Evolutionary conservation across 2,329 filamentous ascomycete species (phyloP), one percentile per base, ranked within the genome.

Genomic region (Dactylellina sp.): DNA sequence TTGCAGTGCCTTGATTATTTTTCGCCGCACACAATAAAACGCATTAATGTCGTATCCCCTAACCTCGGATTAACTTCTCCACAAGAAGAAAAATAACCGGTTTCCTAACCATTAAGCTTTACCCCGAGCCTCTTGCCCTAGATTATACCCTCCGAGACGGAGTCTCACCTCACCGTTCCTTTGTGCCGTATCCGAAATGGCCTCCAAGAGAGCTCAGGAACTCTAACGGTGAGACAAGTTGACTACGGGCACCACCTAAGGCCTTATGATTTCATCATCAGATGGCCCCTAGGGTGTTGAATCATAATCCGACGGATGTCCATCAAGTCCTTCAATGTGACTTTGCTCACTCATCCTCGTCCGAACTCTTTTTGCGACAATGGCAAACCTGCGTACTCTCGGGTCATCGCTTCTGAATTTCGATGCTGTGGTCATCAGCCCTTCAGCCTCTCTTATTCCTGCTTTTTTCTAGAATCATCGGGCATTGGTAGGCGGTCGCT

Each of bases 181-280:
- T 16, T 24, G 35, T 53, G 68, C 68, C 62, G 61, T 49, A 66
- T 59, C 70, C 61, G 61, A 66, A 64, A 65, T 52, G 16, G 61
- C 53, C 37, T 53, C 53, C 22, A 16, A 50, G 60, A 57, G 61
- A 66, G 61, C 61, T 74, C 61, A 46, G 62, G 61, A 64, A 74
- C 56, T 57, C 57, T 66, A 62, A 55, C 52, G 55, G 61, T 66
- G 49, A 72, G 60, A 65, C 68, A n/a, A n/a, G n/a, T n/a, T n/a
- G n/a, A n/a, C n/a, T n/a, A n/a, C n/a, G n/a, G 65, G 53, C 42
- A 57, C 56, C 28, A 32, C 18, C 56, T 24, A 47, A 66, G 49
- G 49, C 49, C 68, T 47, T 74, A 74, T 74, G 70, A 74, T 66
- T 63, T 71, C 66, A 74, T 74, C 49, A 37, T 22, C 53, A 42